Evolutionary conservation across 164 flowering plant species (phyloP).

Genomic region (Liquidambar formosana): DNA sequence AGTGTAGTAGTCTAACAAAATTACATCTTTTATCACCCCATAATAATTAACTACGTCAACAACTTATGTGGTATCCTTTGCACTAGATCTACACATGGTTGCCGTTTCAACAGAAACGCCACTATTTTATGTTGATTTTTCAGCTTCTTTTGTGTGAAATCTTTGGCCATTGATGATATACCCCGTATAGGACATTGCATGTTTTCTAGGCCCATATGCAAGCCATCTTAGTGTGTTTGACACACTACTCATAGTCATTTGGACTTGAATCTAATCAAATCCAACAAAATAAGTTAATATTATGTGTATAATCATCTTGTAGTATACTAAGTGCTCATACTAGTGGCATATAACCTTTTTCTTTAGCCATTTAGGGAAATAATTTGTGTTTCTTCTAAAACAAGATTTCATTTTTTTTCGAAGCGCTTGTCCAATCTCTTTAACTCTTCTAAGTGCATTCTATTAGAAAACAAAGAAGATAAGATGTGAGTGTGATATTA

Average conservation of each 20-base stretch:
- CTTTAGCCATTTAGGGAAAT: not conserved
- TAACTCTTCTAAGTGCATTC: not conserved
- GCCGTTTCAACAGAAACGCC: not conserved
- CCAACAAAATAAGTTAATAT: not conserved
- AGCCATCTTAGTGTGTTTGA: too few species aligned
- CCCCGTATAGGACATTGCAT: not conserved
- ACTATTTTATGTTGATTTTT: not conserved
- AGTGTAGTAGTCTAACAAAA: not conserved
- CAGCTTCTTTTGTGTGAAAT: not conserved
- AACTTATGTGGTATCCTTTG: not conserved
- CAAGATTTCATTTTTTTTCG: not conserved
- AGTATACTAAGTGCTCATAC: too few species aligned
- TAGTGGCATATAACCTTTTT: too few species aligned
- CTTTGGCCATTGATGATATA: not conserved
- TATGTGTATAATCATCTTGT: too few species aligned
- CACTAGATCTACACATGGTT: slow-evolving; percentile 1
- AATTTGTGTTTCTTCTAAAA: not conserved
- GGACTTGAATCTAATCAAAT: not conserved
- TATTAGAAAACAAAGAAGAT: not conserved
- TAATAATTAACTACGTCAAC: not conserved
- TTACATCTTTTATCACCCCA: not conserved
- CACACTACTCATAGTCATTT: too few species aligned
- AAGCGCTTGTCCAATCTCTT: not conserved
- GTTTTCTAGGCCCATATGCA: not conserved
- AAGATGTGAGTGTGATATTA: not conserved